Conservation (phyloP, 2,329 filamentous ascomycete genomes). For the Paecilomyces niveus region DNA sequence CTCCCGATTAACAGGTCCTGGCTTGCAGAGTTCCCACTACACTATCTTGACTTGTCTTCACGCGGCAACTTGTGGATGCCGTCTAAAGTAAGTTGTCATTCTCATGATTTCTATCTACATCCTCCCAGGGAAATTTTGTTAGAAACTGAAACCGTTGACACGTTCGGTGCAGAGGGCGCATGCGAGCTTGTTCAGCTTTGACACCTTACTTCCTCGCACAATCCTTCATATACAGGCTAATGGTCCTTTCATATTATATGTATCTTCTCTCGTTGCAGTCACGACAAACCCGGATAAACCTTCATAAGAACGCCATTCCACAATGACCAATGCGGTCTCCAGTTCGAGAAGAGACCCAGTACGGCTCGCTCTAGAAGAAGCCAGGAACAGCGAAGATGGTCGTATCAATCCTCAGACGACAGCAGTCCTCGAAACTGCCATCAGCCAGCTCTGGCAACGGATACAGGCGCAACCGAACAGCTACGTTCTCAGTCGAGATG, state of each 20-base stretch:
- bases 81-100: background rate
- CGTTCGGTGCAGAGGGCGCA: background rate
- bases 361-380: constrained; percentile 65
- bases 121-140: background rate
- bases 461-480: constrained; percentile 55
- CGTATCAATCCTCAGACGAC: constrained; percentile 55
- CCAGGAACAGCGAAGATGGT: constrained; percentile 64
- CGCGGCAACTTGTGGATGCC: background rate
- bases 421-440: constrained; percentile 58
- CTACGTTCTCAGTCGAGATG: constrained; percentile 69
- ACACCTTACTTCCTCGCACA: background rate
- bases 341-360: constrained; percentile 40
- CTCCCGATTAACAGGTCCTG: background rate
- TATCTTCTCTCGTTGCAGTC: background rate
- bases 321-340: constrained; percentile 30
- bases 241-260: background rate
- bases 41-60: background rate
- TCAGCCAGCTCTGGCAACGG: constrained; percentile 60
- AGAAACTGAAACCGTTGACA: background rate
- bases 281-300: background rate
- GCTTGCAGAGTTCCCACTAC: background rate
- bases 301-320: constrained; percentile 2
- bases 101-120: background rate
- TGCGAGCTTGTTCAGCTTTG: background rate
- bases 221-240: background rate